A percentile compares a stretch with the other conserved stretches of the same genome.
Evolutionary conservation across 2,329 filamentous ascomycete species (phyloP).

Genomic region (Colletotrichum shisoi): DNA sequence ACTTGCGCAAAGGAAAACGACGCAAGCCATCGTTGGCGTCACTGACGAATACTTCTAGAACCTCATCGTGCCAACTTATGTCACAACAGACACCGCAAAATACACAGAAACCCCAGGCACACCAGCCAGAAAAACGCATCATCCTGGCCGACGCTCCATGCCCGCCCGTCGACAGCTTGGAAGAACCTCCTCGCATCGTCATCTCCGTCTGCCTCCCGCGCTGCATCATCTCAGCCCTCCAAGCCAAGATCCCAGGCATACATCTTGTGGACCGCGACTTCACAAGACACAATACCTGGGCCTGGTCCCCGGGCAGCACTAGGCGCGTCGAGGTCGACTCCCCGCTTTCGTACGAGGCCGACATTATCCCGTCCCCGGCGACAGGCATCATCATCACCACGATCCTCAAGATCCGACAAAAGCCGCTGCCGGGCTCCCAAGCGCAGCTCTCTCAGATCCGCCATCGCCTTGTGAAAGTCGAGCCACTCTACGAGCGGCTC

Average conservation of each 20-base stretch:
- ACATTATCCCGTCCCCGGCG: conserved; percentile 74
- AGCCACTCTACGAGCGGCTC: conserved; percentile 70
- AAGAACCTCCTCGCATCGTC: conserved; percentile 52
- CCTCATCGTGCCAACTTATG: no score
- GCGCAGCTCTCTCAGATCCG: conserved; percentile 56
- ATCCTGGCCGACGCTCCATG: neutral
- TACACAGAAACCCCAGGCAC: neutral
- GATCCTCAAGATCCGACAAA: conserved; percentile 76
- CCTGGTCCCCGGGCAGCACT: conserved; percentile 47
- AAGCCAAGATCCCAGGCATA: conserved; percentile 57
- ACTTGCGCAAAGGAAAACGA: conserved; percentile 46
- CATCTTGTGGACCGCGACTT: conserved; percentile 70
- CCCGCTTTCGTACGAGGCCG: conserved; percentile 66
- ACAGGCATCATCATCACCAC: conserved; percentile 76
- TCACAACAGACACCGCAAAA: neutral
- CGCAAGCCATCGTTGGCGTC: neutral
- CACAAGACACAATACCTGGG: conserved; percentile 48
- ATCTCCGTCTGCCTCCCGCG: conserved; percentile 61
- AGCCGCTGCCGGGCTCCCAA: conserved; percentile 64
- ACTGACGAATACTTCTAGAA: neutral
- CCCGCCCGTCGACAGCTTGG: conserved; percentile 40
- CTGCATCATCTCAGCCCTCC: conserved; percentile 58
- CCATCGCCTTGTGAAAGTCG: conserved; percentile 62
- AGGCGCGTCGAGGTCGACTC: conserved; percentile 44
- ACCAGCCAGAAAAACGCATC: neutral